phyloP scores from a whole-genome alignment of 768 basidiomycete genomes.

The Xanthoconium purpureum region DNA sequence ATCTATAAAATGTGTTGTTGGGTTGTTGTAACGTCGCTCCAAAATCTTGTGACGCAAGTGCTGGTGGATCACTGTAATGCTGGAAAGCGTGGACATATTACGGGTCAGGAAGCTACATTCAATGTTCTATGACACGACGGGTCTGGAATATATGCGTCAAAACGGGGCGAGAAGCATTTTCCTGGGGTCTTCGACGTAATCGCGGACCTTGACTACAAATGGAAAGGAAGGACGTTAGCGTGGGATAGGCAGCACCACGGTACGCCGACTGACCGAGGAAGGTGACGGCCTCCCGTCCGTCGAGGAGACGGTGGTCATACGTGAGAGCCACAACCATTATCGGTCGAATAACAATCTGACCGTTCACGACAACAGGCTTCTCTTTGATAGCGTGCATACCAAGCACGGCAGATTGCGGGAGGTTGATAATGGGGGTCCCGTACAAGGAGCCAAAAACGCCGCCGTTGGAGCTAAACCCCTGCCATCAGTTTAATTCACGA shows the following conservation, averaged over 20 bases:
- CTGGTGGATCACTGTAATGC: neutral
- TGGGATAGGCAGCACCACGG: neutral
- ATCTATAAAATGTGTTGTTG: no score
- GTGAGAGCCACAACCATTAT: slow-evolving; percentile 95
- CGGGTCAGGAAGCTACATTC: slow-evolving; percentile 9
- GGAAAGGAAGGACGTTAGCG: slow-evolving; percentile 3
- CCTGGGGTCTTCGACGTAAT: slow-evolving; percentile 93
- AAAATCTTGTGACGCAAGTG: neutral
- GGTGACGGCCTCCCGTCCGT: slow-evolving; percentile 93
- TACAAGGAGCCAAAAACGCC: slow-evolving; percentile 97
- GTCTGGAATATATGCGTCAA: neutral
- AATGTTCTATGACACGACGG: neutral
- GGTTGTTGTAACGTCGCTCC: no score
- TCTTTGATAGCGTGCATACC: slow-evolving; percentile 98
- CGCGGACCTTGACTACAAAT: slow-evolving; percentile 75
- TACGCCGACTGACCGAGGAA: slow-evolving; percentile 77
- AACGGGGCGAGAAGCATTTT: slow-evolving; percentile 70
- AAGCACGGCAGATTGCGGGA: slow-evolving; percentile 91
- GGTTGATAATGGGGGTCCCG: slow-evolving; percentile 98
- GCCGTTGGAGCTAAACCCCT: slow-evolving; percentile 80
- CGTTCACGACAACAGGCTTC: slow-evolving; percentile 84
- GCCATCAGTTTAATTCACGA: neutral
- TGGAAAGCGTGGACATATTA: slow-evolving; percentile 12
- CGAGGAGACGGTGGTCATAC: slow-evolving; percentile 93
- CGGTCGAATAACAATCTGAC: slow-evolving; percentile 93